Evolutionary conservation across 2,329 filamentous ascomycete species (phyloP).

Genomic region (Neurospora sp.): DNA sequence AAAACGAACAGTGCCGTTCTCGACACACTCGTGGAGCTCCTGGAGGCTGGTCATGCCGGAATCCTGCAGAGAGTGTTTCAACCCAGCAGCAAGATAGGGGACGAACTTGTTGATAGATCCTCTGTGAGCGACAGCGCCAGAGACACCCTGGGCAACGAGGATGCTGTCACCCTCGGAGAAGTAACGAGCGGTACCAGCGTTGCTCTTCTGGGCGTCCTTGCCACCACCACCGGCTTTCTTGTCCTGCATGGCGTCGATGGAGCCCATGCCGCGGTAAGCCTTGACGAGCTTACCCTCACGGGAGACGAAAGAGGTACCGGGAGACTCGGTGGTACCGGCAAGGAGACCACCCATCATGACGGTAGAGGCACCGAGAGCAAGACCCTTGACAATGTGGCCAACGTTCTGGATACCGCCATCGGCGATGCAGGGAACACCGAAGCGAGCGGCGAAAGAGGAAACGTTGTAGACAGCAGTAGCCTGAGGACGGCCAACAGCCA

Average conservation of each 20-base stretch:
- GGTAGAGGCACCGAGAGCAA: constrained; percentile 85
- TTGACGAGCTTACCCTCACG: constrained; percentile 97
- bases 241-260: constrained; percentile 98
- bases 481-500: constrained; percentile 96
- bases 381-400: constrained; percentile 96
- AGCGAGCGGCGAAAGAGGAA: constrained; percentile 77
- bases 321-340: constrained; percentile 94
- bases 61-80: constrained; percentile 97
- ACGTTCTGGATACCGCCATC: constrained; percentile 98
- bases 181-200: constrained; percentile 94
- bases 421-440: constrained; percentile 95
- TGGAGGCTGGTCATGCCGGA: constrained; percentile 75
- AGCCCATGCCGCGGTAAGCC: constrained; percentile 98
- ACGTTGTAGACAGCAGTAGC: constrained; percentile 89
- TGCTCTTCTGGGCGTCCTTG: constrained; percentile 68
- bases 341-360: constrained; percentile 99
- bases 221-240: constrained; percentile 78
- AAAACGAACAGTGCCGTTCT: constrained; percentile 71
- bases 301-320: constrained; percentile 92
- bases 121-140: constrained; percentile 71
- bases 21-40: constrained; percentile 67
- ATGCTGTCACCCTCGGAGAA: constrained; percentile 96
- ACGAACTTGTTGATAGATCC: constrained; percentile 89
- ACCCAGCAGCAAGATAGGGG: constrained; percentile 86
- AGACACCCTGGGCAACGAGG: constrained; percentile 93